Conservation (phyloP, 306 rosid genomes). For the Carpinus fangiana region DNA sequence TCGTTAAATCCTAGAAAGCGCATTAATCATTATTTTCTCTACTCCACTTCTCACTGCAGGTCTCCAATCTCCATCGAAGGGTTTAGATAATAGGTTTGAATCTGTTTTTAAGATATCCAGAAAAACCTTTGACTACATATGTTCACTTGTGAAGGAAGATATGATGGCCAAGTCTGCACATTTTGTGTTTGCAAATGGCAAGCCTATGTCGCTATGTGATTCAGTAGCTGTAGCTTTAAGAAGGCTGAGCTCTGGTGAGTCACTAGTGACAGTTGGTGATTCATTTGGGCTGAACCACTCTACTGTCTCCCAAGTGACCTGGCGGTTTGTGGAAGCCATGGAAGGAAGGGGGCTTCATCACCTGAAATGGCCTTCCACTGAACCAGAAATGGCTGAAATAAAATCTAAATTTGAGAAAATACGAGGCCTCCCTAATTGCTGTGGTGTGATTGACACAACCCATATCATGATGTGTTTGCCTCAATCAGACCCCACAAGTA, state of each 20-base stretch:
- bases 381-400: conserved; percentile 58
- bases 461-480: conserved; percentile 79
- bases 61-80: conserved; percentile 43
- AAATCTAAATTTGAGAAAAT: conserved; percentile 70
- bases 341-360: conserved; percentile 76
- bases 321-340: conserved; percentile 56
- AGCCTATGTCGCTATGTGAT: conserved; percentile 54
- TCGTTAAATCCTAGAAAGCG: conserved; percentile 13
- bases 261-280: conserved; percentile 69
- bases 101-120: conserved; percentile 60
- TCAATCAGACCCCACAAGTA: conserved; percentile 53
- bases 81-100: conserved; percentile 49
- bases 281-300: conserved; percentile 77
- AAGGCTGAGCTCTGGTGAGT: conserved; percentile 87
- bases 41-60: conserved; percentile 47
- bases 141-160: conserved; percentile 85
- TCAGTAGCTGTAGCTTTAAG: conserved; percentile 88
- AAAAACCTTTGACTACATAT: conserved; percentile 76
- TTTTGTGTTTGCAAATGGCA: conserved; percentile 54
- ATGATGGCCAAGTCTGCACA: conserved; percentile 62
- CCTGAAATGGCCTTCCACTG: conserved; percentile 78
- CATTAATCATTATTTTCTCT: conserved; percentile 10
- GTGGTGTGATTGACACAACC: conserved; percentile 71
- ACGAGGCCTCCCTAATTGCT: conserved; percentile 92
- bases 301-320: conserved; percentile 63